Evolutionary conservation across 208 protist genomes (phyloP), one percentile per base, ranked within the genome.

Genomic region (Trypanosoma conorhini): DNA sequence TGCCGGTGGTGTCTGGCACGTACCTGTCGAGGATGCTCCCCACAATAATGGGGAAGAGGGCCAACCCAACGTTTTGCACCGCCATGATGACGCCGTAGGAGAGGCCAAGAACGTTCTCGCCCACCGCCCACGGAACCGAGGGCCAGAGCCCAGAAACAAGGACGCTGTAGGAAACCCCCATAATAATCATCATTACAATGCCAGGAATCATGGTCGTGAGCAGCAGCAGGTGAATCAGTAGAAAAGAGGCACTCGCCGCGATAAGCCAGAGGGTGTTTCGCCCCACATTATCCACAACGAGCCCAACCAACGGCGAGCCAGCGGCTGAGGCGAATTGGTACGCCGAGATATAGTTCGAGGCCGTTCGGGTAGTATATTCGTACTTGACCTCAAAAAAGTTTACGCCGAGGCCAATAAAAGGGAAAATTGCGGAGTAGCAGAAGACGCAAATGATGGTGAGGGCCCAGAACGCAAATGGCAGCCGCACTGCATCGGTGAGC

Each of bases 51-150:
- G 90, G 86, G 55, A 96, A 89, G 3, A 79, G 65, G 8, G 88
- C 87, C n/a, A 95, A 70, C 17, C 90, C 90, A 57, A 89, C 86
- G 66, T 97, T 97, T 72, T 96, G 91, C 30, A 95, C 71, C 10
- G 91, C 82, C 9, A 92, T 98, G 92, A 98, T 98, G 52, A 89
- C 73, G 38, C 95, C 95, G 59, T 96, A 98, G 19, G 95, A 85
- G 7, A 96, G 77, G 17, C 89, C 91, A 10, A 95, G 79, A 24
- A 89, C 67, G 55, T 93, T 82, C 59, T 82, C 79, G 1, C 70
- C 70, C 12, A 98, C 86, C 5, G 80, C 80, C 76, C 78, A 91
- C 5, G 91, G 85, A 59, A 97, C 72, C 5, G 91, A 87, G 1
- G 95, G 92, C 90, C 95, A 98, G 51, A 98, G 77, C 28, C 86